Percentiles rank a stretch among this genome's conserved stretches.
Conservation (phyloP, 2,329 filamentous ascomycete species). For the Colletotrichum eleusines region DNA sequence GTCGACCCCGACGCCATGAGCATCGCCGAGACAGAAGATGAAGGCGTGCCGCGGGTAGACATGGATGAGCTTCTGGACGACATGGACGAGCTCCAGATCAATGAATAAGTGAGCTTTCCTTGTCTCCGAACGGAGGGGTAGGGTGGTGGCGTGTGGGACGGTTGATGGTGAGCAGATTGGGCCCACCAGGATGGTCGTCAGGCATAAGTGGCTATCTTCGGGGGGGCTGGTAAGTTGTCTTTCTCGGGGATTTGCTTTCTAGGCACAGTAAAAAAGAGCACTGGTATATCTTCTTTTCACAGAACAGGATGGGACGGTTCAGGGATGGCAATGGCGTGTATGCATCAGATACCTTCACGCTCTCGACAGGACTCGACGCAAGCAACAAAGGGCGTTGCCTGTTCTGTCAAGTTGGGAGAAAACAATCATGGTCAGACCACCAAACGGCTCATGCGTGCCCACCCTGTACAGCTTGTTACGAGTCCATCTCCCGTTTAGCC, state of each 20-base stretch:
- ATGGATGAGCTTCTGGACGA: slow-evolving; percentile 91
- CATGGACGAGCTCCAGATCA: slow-evolving; percentile 87
- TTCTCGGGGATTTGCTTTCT: slow-evolving; percentile 18
- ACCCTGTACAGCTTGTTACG: neutral
- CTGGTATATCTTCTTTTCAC: slow-evolving; percentile 15
- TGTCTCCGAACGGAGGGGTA: neutral
- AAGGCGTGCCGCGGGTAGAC: slow-evolving; percentile 76
- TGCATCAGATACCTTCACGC: slow-evolving; percentile 39
- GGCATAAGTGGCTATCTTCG: slow-evolving; percentile 35
- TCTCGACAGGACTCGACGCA: neutral
- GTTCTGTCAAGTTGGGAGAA: slow-evolving; percentile 3
- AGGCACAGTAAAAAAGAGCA: slow-evolving; percentile 9
- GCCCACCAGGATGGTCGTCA: slow-evolving; percentile 16
- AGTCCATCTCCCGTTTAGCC: neutral
- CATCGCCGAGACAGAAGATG: slow-evolving; percentile 71
- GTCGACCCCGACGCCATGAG: slow-evolving; percentile 74
- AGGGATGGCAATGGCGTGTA: slow-evolving; percentile 37
- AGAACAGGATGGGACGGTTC: slow-evolving; percentile 33
- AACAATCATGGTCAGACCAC: slow-evolving; percentile 18
- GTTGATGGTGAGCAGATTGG: slow-evolving; percentile 9
- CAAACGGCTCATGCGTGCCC: slow-evolving; percentile 20
- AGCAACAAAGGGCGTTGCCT: slow-evolving; percentile 24
- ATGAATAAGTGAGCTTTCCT: slow-evolving; percentile 55
- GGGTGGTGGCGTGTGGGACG: neutral
- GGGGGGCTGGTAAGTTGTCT: slow-evolving; percentile 15